Conservation (phyloP, 345 rosid genomes). For the Eucalyptus cloeziana region DNA sequence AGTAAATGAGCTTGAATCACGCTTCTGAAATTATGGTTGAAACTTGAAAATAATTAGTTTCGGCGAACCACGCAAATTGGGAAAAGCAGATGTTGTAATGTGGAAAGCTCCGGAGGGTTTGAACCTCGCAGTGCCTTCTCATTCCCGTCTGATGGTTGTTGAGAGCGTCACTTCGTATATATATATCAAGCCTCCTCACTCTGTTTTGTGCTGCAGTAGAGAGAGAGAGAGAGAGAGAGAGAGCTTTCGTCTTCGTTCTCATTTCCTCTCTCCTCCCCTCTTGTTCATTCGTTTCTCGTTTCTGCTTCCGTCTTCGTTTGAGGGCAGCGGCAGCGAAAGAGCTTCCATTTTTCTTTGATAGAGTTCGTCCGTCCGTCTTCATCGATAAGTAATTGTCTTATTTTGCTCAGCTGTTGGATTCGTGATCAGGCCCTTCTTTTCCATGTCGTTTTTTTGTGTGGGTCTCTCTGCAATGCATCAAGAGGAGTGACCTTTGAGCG, state of each 20-base stretch:
- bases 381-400: background rate
- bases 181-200: background rate
- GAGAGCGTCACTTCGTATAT: background rate
- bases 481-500: background rate
- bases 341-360: background rate
- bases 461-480: background rate
- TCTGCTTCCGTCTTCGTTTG: slow-evolving; percentile 17
- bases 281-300: background rate
- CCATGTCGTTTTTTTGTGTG: background rate
- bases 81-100: background rate
- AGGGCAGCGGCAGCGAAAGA: background rate
- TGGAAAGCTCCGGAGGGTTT: background rate
- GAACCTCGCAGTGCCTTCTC: background rate
- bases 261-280: background rate
- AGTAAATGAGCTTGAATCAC: background rate
- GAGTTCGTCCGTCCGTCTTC: background rate
- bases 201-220: background rate
- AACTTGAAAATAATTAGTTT: background rate
- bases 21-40: background rate
- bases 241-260: background rate
- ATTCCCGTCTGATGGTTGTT: background rate
- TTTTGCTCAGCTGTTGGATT: background rate
- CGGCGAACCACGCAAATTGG: background rate
- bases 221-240: background rate
- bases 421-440: background rate